phyloP scores from a whole-genome alignment of 306 rosid genomes.

The Castanea sativa region DNA sequence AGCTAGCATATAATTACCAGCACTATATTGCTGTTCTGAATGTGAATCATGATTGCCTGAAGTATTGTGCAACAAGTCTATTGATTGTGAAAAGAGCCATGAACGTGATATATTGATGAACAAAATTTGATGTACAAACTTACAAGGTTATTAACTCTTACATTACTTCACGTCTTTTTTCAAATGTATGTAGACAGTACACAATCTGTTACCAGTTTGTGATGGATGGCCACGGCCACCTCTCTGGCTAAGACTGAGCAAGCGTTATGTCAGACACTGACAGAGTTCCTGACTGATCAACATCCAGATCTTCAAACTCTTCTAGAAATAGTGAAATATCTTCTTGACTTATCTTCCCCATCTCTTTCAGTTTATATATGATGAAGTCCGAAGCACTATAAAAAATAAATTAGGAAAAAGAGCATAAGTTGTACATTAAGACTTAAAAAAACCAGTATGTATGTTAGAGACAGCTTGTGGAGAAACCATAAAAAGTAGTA shows the following conservation, averaged over 20 bases:
- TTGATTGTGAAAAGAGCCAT: not conserved
- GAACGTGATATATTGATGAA: not conserved
- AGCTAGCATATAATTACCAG: not conserved
- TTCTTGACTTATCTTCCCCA: conserved; percentile 82
- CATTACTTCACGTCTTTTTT: not conserved
- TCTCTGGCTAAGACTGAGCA: conserved; percentile 47
- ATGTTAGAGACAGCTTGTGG: not conserved
- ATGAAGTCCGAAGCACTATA: conserved; percentile 75
- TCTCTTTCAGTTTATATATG: conserved; percentile 76
- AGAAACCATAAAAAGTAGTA: not conserved
- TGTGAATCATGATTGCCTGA: not conserved
- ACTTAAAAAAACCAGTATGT: not conserved
- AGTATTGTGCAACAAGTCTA: not conserved
- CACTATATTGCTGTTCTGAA: not conserved
- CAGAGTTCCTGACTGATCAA: conserved; percentile 84
- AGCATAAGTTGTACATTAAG: not conserved
- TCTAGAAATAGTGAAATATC: conserved; percentile 68
- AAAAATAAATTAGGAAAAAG: not conserved
- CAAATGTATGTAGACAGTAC: not conserved
- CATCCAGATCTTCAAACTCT: conserved; percentile 81
- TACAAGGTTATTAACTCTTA: not conserved
- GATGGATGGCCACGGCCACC: not conserved
- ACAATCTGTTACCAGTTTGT: not conserved
- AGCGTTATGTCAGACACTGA: conserved; percentile 57
- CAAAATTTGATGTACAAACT: not conserved